Base-by-base conservation (phyloP, 163 green algal species). In the Picocystis sp. region DNA sequence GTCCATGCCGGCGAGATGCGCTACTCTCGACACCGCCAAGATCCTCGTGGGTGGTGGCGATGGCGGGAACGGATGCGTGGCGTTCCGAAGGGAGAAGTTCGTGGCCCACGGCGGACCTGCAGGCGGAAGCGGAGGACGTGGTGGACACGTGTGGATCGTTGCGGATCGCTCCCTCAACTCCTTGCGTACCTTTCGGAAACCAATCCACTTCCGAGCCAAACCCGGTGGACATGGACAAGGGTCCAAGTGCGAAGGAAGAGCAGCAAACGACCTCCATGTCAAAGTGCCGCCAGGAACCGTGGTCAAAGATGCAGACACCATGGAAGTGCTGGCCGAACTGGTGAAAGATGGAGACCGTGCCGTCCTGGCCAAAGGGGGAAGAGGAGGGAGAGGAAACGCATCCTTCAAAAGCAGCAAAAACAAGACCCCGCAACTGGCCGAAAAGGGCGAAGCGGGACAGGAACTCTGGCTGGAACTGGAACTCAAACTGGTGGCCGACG, bases 51-150 rank as follows among this genome's bases (percentile, higher is more conserved):
- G 89, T 52, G 65, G 64, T 1, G 88, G 88, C 1, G 73, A 94
- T 57, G 88, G 88, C 3, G 88, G 88, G 34, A 75, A 86, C 41
- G 88, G 88, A 25, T 87, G 83, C 44, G 83, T 94, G 0, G 82
- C 88, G 1, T 97, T 97, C 64, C 67, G 83, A 3, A 61, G 88
- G 2, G 87, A 96, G 68, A 93, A 93, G 66, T 93, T 80, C 48
- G 84, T 94, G 1, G 73, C 89, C 15, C 53, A 86, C 60, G 86
- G 85, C 23, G 87, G 83, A 0, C 87, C 87, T 2, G 68, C 74
- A 22, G 88, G 87, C 1, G 88, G 84, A 17, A 89, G 81, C 65
- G 87, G 87, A 11, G 87, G 87, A 10, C 60, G 68, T 21, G 88
- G 88, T 33, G 88, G 88, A 34, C 67, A 79, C 56, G 76, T 97